Evolutionary conservation across 2,329 filamentous ascomycete genomes (phyloP).

Genomic region (Diplodia mutila): DNA sequence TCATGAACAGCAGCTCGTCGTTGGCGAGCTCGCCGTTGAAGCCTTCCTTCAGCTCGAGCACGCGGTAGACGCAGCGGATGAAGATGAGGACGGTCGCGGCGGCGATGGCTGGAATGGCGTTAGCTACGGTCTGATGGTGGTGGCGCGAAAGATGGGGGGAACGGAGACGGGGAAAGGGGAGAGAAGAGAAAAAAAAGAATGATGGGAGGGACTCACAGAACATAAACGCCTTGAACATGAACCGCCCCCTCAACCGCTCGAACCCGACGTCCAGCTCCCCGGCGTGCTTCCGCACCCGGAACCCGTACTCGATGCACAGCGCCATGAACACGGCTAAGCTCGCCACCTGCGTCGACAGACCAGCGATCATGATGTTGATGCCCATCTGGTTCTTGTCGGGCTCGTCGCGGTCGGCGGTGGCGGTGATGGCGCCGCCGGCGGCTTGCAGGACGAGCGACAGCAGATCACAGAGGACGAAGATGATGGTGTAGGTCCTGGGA

Average conservation of each 20-base stretch:
- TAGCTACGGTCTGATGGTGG: background rate
- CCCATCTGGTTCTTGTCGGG: conserved; percentile 46
- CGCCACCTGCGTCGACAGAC: conserved; percentile 61
- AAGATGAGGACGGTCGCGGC: conserved; percentile 52
- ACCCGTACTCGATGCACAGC: conserved; percentile 44
- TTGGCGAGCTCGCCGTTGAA: conserved; percentile 53
- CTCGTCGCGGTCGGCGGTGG: conserved; percentile 49
- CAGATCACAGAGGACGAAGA: conserved; percentile 63
- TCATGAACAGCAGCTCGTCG: conserved; percentile 54
- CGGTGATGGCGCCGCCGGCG: conserved; percentile 61
- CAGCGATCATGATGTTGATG: conserved; percentile 61
- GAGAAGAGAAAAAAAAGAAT: too few species aligned
- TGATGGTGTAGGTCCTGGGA: conserved; percentile 56
- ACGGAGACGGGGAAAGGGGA: background rate
- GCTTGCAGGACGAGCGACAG: conserved; percentile 63
- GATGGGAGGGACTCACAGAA: conserved; percentile 1
- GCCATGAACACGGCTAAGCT: conserved; percentile 54
- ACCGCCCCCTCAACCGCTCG: background rate
- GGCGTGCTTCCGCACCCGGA: conserved; percentile 20
- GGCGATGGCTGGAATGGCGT: conserved; percentile 32
- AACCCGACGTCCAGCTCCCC: background rate
- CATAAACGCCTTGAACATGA: background rate
- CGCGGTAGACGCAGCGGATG: conserved; percentile 54
- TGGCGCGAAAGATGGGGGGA: too few species aligned
- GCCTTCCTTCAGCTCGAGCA: conserved; percentile 53